phyloP scores from a whole-genome alignment of 75 land plant species.

The Picea sitchensis region DNA sequence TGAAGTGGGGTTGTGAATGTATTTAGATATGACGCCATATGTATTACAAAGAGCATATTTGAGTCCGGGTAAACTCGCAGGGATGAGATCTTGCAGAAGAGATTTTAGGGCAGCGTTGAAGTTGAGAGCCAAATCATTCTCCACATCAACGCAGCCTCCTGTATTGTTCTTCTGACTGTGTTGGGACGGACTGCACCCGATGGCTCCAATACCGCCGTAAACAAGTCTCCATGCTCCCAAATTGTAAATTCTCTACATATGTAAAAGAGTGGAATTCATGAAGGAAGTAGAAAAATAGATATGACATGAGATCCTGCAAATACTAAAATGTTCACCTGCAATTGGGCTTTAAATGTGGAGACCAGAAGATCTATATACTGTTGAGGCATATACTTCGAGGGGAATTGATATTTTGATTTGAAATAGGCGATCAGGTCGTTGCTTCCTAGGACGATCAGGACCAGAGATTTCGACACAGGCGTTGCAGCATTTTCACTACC shows the following conservation, averaged over 20 bases:
- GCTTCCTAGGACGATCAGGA: slow-evolving; percentile 51
- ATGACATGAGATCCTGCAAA: too few relatives aligned
- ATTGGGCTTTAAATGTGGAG: slow-evolving; percentile 26
- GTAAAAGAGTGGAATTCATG: neutral
- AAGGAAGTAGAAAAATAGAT: too few relatives aligned
- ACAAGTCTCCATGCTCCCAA: slow-evolving; percentile 64
- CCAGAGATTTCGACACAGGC: slow-evolving; percentile 40
- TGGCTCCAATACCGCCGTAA: slow-evolving; percentile 33
- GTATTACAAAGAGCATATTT: slow-evolving; percentile 53
- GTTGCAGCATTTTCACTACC: slow-evolving; percentile 22
- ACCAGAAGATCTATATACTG: slow-evolving; percentile 30
- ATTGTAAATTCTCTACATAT: slow-evolving; percentile 49
- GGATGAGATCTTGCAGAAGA: slow-evolving; percentile 25
- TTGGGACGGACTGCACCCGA: slow-evolving; percentile 68
- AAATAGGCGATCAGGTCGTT: slow-evolving; percentile 56
- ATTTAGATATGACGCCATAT: slow-evolving; percentile 22
- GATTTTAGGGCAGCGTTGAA: slow-evolving; percentile 45
- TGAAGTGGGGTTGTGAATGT: slow-evolving; percentile 38
- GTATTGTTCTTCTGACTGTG: slow-evolving; percentile 26
- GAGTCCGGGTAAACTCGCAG: slow-evolving; percentile 32
- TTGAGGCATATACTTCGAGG: slow-evolving; percentile 23
- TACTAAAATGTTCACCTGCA: slow-evolving; percentile 29
- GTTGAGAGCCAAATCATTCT: slow-evolving; percentile 27
- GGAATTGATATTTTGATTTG: slow-evolving; percentile 10
- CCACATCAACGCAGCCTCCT: slow-evolving; percentile 43